Conservation (phyloP, 2,329 filamentous ascomycete species). For the Sarocladium strictum region DNA sequence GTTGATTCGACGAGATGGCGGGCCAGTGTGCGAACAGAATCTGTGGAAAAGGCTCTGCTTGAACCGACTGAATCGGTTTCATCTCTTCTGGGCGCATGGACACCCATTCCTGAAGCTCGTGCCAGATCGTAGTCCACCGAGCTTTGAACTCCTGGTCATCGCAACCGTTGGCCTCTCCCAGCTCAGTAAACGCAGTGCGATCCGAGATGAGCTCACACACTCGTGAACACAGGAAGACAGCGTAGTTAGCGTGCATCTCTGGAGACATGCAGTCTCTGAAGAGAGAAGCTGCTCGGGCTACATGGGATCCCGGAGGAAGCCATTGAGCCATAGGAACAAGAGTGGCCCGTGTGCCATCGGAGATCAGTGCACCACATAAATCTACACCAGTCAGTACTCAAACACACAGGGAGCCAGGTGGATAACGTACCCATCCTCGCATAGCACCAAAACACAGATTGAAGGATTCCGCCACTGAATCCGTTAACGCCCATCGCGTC, state of each 20-base stretch:
- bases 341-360: slow-evolving; percentile 43
- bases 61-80: slow-evolving; percentile 36
- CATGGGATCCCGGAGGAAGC: slow-evolving; percentile 34
- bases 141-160: slow-evolving; percentile 31
- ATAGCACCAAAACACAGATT: slow-evolving; percentile 55
- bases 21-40: slow-evolving; percentile 48
- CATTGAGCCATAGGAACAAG: slow-evolving; percentile 42
- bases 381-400: slow-evolving; percentile 26
- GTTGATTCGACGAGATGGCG: slow-evolving; percentile 50
- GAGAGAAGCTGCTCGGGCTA: slow-evolving; percentile 28
- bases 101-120: slow-evolving; percentile 43
- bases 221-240: slow-evolving; percentile 49
- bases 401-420: not conserved
- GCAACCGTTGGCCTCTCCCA: slow-evolving; percentile 39
- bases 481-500: slow-evolving; percentile 47
- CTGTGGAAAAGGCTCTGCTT: slow-evolving; percentile 40
- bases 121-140: slow-evolving; percentile 43
- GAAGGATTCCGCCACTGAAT: slow-evolving; percentile 43
- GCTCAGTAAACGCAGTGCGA: slow-evolving; percentile 40
- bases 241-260: slow-evolving; percentile 55
- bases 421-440: slow-evolving; percentile 43
- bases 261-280: slow-evolving; percentile 26
- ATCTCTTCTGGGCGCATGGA: slow-evolving; percentile 39
- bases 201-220: slow-evolving; percentile 44
- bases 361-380: slow-evolving; percentile 50